phyloP scores from a whole-genome alignment of 176 grass and related monocot genomes.

The Saccharum spontaneum region DNA sequence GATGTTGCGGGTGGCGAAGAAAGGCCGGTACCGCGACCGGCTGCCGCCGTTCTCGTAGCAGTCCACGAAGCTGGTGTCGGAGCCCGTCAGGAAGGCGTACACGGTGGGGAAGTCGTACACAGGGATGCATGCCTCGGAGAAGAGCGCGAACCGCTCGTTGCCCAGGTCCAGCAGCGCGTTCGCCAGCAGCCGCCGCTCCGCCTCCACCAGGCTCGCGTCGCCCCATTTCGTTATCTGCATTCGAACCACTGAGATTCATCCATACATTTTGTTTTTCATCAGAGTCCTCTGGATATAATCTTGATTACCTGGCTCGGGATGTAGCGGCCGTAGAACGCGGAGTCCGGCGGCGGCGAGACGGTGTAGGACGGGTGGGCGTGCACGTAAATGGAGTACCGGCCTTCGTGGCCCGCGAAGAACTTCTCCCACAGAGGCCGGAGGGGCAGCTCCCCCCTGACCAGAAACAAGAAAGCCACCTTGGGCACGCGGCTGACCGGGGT shows the following conservation, averaged over 20 bases:
- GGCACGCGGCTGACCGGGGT: slow-evolving; percentile 20
- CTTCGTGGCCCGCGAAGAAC: slow-evolving; percentile 65
- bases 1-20: slow-evolving; percentile 44
- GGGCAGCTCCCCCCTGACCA: slow-evolving; percentile 48
- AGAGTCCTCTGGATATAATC: neutral
- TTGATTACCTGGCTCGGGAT: slow-evolving; percentile 63
- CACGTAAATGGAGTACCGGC: slow-evolving; percentile 65
- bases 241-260: too few species aligned
- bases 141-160: slow-evolving; percentile 24
- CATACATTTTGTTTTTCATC: neutral
- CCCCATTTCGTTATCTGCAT: slow-evolving; percentile 7
- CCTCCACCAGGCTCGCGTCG: slow-evolving; percentile 15
- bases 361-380: slow-evolving; percentile 55
- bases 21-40: slow-evolving; percentile 42
- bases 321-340: slow-evolving; percentile 59
- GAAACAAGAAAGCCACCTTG: slow-evolving; percentile 82
- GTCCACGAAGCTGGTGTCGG: slow-evolving; percentile 56
- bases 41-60: slow-evolving; percentile 48
- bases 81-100: slow-evolving; percentile 33
- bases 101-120: slow-evolving; percentile 5
- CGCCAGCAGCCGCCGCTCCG: neutral
- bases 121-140: slow-evolving; percentile 11
- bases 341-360: slow-evolving; percentile 38
- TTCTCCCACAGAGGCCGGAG: slow-evolving; percentile 69
- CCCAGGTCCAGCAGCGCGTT: neutral